Evolutionary conservation across 2,329 filamentous ascomycete species (phyloP).

Genomic region (Exophiala xenobiotica): DNA sequence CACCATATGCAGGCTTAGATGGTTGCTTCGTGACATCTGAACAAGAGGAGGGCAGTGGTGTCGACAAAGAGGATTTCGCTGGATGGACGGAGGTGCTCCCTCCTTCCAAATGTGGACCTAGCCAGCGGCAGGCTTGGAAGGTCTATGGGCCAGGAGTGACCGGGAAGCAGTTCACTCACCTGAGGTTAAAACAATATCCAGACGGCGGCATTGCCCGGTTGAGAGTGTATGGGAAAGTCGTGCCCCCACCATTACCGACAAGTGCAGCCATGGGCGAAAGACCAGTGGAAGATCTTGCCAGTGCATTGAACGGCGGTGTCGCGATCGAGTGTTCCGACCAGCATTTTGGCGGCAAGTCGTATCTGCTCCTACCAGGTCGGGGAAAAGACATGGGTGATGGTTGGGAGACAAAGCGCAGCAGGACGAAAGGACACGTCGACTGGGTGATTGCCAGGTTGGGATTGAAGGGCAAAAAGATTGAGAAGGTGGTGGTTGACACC

Average conservation of each 20-base stretch:
- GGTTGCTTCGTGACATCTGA: slow-evolving; percentile 34
- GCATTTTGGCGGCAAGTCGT: slow-evolving; percentile 43
- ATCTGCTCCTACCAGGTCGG: slow-evolving; percentile 43
- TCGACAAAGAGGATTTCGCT: slow-evolving; percentile 34
- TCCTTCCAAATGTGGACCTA: slow-evolving; percentile 40
- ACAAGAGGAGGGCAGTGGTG: slow-evolving; percentile 33
- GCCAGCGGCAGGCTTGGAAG: slow-evolving; percentile 45
- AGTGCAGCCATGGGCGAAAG: slow-evolving; percentile 18
- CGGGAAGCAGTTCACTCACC: slow-evolving; percentile 42
- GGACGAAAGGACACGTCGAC: slow-evolving; percentile 41
- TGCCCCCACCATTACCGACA: slow-evolving; percentile 34
- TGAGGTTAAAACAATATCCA: slow-evolving; percentile 47
- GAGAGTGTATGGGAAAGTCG: slow-evolving; percentile 44
- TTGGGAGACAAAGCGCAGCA: slow-evolving; percentile 45
- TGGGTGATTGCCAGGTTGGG: slow-evolving; percentile 44
- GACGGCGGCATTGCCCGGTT: slow-evolving; percentile 47
- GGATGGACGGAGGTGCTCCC: slow-evolving; percentile 44
- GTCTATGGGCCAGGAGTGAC: slow-evolving; percentile 28
- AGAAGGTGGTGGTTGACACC: slow-evolving; percentile 43
- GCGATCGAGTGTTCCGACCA: slow-evolving; percentile 42
- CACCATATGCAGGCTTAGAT: slow-evolving; percentile 43
- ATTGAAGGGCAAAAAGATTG: slow-evolving; percentile 38
- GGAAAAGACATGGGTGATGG: slow-evolving; percentile 48
- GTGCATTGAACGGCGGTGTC: slow-evolving; percentile 42
- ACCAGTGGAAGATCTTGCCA: slow-evolving; percentile 41